phyloP scores from a whole-genome alignment of 257 asterid genomes.

The Parsonsia alboflavescens region DNA sequence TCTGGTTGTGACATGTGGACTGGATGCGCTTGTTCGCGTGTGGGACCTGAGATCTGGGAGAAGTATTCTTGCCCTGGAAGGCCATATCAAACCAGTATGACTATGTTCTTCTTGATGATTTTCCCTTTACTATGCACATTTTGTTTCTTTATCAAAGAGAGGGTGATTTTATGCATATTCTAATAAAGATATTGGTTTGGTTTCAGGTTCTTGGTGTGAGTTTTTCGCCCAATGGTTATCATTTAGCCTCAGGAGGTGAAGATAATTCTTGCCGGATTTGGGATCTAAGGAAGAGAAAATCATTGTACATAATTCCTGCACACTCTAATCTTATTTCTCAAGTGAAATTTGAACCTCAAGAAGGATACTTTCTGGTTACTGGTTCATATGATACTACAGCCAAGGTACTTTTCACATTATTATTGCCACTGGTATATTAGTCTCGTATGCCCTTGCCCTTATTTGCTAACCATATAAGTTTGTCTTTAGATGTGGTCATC shows the following conservation, averaged over 20 bases:
- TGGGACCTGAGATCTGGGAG: slow-evolving; percentile 95
- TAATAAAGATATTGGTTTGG: slow-evolving; percentile 2
- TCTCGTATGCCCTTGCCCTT: not conserved
- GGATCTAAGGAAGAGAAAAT: slow-evolving; percentile 85
- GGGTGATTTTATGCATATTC: not conserved
- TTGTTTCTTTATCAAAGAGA: not conserved
- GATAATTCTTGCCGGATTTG: slow-evolving; percentile 93
- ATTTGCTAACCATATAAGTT: slow-evolving; percentile 15
- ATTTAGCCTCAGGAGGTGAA: slow-evolving; percentile 92
- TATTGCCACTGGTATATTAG: not conserved
- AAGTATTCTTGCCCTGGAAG: slow-evolving; percentile 85
- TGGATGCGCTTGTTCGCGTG: slow-evolving; percentile 86
- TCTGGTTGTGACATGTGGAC: slow-evolving; percentile 85
- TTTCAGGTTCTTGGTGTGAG: slow-evolving; percentile 75
- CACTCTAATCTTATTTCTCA: slow-evolving; percentile 85
- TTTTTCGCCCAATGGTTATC: slow-evolving; percentile 91
- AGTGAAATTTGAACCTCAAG: slow-evolving; percentile 91
- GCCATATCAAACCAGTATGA: slow-evolving; percentile 90
- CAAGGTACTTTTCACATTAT: slow-evolving; percentile 31
- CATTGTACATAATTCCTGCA: slow-evolving; percentile 72
- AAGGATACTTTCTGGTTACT: slow-evolving; percentile 80
- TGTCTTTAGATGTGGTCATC: slow-evolving; percentile 78
- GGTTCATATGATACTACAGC: slow-evolving; percentile 33
- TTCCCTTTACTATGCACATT: slow-evolving; percentile 2
- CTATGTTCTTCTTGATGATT: slow-evolving; percentile 14